Conservation (phyloP, 169 alveolate genomes). For the Plasmodium falciparum region DNA sequence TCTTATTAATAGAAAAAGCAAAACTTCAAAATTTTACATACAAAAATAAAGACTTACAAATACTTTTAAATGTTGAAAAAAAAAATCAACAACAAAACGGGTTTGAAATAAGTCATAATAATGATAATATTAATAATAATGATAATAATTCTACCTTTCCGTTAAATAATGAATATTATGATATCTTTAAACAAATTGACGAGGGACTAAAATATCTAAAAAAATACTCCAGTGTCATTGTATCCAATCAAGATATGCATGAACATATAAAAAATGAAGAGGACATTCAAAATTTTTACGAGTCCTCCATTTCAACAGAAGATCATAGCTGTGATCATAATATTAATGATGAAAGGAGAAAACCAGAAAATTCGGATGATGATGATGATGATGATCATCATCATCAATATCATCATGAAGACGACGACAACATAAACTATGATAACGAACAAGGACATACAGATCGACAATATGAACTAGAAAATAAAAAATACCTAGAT, state of each 20-base stretch:
- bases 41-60: conserved; percentile 58
- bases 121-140: too few relatives aligned
- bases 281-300: conserved; percentile 3
- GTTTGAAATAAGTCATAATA: background rate
- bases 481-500: too few relatives aligned
- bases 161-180: conserved; percentile 39
- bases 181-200: conserved; percentile 36
- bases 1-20: conserved; percentile 62
- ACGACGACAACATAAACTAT: too few relatives aligned
- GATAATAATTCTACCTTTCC: too few relatives aligned
- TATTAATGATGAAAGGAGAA: conserved; percentile 5
- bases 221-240: conserved; percentile 40
- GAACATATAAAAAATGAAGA: conserved; percentile 36
- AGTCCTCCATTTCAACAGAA: conserved; percentile 52
- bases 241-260: conserved; percentile 27
- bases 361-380: background rate
- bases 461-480: too few relatives aligned
- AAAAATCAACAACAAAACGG: background rate
- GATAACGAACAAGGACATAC: too few relatives aligned
- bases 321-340: conserved; percentile 32
- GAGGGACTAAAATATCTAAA: conserved; percentile 50
- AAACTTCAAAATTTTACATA: conserved; percentile 34
- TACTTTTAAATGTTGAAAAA: conserved; percentile 24
- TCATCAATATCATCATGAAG: too few relatives aligned
- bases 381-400: too few relatives aligned